These are phyloP conservation scores for Solanum habrochaites DNA, from an alignment of 257 asterid species.

Conservation along the genomic window DNA sequence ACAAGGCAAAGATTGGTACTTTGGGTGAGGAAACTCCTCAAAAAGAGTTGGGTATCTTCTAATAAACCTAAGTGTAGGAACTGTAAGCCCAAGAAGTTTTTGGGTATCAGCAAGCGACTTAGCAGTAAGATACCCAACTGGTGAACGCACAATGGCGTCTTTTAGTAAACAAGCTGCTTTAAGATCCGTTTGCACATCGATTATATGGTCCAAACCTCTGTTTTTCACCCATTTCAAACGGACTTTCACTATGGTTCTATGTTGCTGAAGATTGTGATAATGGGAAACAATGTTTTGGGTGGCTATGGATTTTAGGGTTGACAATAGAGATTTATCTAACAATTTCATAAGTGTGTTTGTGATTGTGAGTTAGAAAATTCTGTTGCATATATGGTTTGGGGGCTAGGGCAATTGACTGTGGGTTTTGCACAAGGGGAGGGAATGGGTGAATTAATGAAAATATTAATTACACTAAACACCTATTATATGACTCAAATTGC, in stretches of 20 bases:
- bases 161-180: conserved; percentile 79
- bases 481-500: background rate
- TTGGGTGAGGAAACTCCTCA: conserved; percentile 86
- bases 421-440: background rate
- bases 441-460: background rate
- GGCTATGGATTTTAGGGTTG: conserved; percentile 5
- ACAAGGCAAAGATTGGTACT: conserved; percentile 69
- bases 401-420: background rate
- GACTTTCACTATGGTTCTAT: conserved; percentile 50
- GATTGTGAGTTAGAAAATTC: background rate
- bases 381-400: background rate
- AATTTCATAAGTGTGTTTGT: conserved; percentile 12
- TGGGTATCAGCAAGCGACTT: conserved; percentile 57
- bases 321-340: background rate
- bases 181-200: conserved; percentile 65
- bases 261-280: conserved; percentile 10
- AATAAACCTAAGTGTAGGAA: conserved; percentile 73
- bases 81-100: conserved; percentile 64
- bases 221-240: conserved; percentile 94
- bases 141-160: conserved; percentile 61
- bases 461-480: background rate
- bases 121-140: conserved; percentile 54
- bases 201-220: conserved; percentile 69
- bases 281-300: background rate
- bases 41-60: conserved; percentile 81